phyloP scores from a whole-genome alignment of 2,329 filamentous ascomycete genomes.

The Sporothrix inflata region DNA sequence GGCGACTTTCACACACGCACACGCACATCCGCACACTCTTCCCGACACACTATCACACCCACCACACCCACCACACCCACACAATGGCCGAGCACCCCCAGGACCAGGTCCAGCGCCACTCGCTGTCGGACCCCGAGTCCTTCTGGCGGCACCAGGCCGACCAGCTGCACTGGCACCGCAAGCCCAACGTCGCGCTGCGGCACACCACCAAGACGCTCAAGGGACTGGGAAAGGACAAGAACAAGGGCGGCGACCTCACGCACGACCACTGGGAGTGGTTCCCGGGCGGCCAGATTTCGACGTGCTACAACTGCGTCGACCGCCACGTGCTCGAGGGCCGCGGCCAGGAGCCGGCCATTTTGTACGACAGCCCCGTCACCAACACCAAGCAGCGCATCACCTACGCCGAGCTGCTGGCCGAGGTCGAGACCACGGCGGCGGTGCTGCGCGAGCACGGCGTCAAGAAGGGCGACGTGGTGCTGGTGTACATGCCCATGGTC shows the following conservation, averaged over 20 bases:
- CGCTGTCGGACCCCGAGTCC: conserved; percentile 67
- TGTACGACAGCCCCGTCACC: conserved; percentile 87
- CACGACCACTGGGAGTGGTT: conserved; percentile 91
- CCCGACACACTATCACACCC: background rate
- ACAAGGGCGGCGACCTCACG: conserved; percentile 57
- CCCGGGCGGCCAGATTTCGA: conserved; percentile 83
- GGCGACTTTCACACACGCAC: background rate
- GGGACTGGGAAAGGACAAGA: background rate
- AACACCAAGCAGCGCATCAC: conserved; percentile 71
- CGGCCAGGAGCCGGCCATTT: conserved; percentile 73
- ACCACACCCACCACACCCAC: background rate
- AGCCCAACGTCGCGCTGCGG: conserved; percentile 65
- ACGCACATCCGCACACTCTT: background rate
- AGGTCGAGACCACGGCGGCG: conserved; percentile 81
- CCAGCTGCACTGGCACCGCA: conserved; percentile 78
- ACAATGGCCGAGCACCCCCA: conserved; percentile 48
- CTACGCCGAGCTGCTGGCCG: conserved; percentile 73
- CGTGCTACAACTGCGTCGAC: conserved; percentile 89
- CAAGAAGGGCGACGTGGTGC: conserved; percentile 79
- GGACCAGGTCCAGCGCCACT: conserved; percentile 57
- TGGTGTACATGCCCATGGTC: conserved; percentile 98
- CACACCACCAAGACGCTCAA: conserved; percentile 64
- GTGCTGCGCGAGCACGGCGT: conserved; percentile 83
- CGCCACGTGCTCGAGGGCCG: conserved; percentile 81
- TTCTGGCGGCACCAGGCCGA: conserved; percentile 80